A percentile compares a stretch with the other conserved stretches of the same genome.
These are phyloP conservation scores for Brassica incana DNA, from an alignment of 345 rosid species.

Conservation along the genomic window DNA sequence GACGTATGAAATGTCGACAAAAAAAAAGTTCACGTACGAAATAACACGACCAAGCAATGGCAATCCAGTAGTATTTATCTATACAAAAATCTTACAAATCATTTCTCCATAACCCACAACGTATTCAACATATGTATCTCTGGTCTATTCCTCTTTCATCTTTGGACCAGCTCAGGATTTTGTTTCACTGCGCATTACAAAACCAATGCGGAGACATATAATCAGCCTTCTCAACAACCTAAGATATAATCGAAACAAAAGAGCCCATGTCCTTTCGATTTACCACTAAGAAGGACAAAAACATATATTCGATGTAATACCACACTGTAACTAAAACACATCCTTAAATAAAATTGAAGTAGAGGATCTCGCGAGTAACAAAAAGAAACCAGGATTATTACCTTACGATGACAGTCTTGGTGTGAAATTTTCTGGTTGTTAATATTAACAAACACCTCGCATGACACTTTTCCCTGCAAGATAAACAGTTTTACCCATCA, in stretches of 20 bases:
- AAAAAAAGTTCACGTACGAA: neutral
- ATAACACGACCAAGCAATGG: neutral
- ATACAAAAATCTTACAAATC: constrained; percentile 20
- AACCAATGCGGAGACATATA: neutral
- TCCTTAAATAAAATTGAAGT: neutral
- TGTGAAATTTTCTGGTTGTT: constrained; percentile 60
- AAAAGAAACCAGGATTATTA: constrained; percentile 32
- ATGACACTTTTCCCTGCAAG: constrained; percentile 61
- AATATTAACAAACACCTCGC: constrained; percentile 70
- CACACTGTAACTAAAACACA: constrained; percentile 2
- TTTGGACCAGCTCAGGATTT: constrained; percentile 9
- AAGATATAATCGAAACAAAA: neutral
- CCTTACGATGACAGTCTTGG: constrained; percentile 68
- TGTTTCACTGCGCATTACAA: neutral
- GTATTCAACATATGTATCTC: neutral
- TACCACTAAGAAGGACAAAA: neutral
- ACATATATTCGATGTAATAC: neutral
- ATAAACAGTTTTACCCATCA: constrained; percentile 20
- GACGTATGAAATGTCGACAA: too few species aligned
- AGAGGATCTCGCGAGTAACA: neutral
- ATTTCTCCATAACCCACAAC: neutral
- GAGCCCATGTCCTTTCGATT: neutral
- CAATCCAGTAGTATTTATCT: constrained; percentile 9
- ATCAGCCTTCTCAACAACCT: neutral
- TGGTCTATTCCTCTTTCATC: neutral